Evolutionary conservation across 1,284 basidiomycete species (phyloP), one percentile per base, ranked within the genome.

Genomic region (Termitomyces sp.): DNA sequence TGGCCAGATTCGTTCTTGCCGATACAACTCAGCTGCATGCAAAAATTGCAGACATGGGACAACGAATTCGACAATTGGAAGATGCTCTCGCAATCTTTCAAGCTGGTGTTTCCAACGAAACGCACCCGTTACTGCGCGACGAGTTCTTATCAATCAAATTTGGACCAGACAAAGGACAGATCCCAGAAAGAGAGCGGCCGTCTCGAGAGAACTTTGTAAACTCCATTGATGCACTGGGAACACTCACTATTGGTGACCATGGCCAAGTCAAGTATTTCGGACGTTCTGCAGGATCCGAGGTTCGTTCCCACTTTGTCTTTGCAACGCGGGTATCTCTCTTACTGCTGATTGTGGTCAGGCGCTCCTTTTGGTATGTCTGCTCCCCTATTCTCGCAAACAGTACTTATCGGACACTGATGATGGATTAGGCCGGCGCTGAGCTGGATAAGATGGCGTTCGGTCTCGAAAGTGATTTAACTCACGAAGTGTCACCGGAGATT

Each of bases 41-140:
- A 44, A 87, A 85, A 67, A 86, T 89, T 30, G 70, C 75, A 1
- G 82, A 86, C 56, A 88, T 89, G 85, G 83, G 83, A 40, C 80
- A 86, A 60, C 79, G 86, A 40, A 88, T 89, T 61, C 78, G 84
- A 40, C 79, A 86, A 61, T 74, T 89, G 17, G 85, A 88, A 66
- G 84, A 87, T 54, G 84, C 84, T 0, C 69, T 89, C 45, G 76
- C 81, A 15, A 80, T 84, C 50, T 80, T 83, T 54, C 84, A 88
- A 62, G 75, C 80, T 3, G 73, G 77, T 21, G 73, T 79, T 10
- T 83, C 83, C n/a, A 78, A 68, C 42, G 83, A 87, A 48, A 65
- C 70, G 10, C 86, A 88, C 65, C 82, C 86, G 2, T 71, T 88
- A 9, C 73, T 88, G n/a, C 73, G 74, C 31, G 81, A 82, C 31